A percentile compares a stretch with the other conserved stretches of the same genome.
Evolutionary conservation across 2,329 filamentous ascomycete genomes (phyloP).

Genomic region (Colletotrichum plurivorum): DNA sequence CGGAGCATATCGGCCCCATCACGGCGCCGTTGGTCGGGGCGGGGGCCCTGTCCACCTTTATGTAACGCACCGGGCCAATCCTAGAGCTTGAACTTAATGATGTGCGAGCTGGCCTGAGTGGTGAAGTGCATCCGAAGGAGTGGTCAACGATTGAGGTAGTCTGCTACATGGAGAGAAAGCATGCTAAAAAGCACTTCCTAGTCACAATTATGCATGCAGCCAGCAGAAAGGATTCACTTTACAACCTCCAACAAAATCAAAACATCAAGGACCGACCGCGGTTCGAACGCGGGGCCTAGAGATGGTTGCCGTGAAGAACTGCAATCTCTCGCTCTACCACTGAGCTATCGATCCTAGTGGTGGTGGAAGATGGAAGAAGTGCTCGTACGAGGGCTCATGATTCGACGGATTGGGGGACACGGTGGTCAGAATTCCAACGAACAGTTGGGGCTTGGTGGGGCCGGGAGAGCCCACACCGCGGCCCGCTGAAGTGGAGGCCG

Average conservation of each 20-base stretch:
- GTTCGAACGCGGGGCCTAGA: constrained; percentile 41
- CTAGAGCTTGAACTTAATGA: background rate
- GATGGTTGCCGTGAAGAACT: constrained; percentile 16
- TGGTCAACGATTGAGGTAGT: background rate
- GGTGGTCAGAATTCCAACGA: constrained; percentile 3
- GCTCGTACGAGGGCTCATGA: background rate
- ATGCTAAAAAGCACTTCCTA: too few species aligned
- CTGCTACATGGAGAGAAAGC: background rate
- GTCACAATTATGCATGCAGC: too few species aligned
- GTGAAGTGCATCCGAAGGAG: background rate
- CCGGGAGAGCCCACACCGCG: background rate
- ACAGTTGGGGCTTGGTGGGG: constrained; percentile 24
- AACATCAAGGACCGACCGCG: constrained; percentile 38
- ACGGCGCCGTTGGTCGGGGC: constrained; percentile 17
- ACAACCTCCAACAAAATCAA: background rate
- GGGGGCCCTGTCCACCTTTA: constrained; percentile 11
- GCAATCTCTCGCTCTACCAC: constrained; percentile 42
- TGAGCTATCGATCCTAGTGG: constrained; percentile 40
- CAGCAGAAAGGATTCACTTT: background rate
- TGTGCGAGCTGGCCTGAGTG: background rate
- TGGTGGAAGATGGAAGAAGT: accelerated
- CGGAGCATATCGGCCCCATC: constrained; percentile 29
- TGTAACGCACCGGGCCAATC: background rate
- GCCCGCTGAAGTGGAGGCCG: constrained; percentile 23
- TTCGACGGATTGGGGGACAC: constrained; percentile 4